phyloP scores from a whole-genome alignment of 805 yeast genomes.

The Diddensiella transvaalensis region DNA sequence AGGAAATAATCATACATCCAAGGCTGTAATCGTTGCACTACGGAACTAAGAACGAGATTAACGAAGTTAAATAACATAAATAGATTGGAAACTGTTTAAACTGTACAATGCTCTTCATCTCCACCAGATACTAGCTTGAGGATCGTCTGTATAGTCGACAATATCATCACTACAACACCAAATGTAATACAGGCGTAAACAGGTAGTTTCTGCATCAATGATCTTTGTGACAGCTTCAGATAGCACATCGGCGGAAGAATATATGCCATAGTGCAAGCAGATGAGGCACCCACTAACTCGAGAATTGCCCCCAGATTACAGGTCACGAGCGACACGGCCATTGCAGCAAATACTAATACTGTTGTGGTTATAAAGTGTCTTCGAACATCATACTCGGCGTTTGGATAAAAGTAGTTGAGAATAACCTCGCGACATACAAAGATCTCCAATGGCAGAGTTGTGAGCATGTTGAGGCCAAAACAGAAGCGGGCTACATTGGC shows the following conservation, averaged over 20 bases:
- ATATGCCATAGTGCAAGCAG: slow-evolving; percentile 90
- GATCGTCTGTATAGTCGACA: slow-evolving; percentile 76
- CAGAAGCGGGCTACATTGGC: slow-evolving; percentile 87
- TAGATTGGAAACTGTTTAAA: slow-evolving; percentile 13
- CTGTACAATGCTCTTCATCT: slow-evolving; percentile 49
- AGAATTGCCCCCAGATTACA: slow-evolving; percentile 87
- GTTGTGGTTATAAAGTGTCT: slow-evolving; percentile 67
- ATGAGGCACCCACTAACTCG: slow-evolving; percentile 88
- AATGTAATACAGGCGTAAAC: slow-evolving; percentile 60
- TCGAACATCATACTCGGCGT: slow-evolving; percentile 42
- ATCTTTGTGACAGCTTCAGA: slow-evolving; percentile 54
- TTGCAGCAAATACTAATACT: slow-evolving; percentile 58
- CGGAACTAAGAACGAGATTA: too few species aligned
- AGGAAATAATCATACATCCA: too few species aligned
- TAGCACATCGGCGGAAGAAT: slow-evolving; percentile 86
- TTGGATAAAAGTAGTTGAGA: slow-evolving; percentile 51
- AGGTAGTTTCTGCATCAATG: slow-evolving; percentile 50
- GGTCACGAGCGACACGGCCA: slow-evolving; percentile 72
- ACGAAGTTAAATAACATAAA: slow-evolving; percentile 1
- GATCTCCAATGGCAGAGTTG: slow-evolving; percentile 85
- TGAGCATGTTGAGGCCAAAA: slow-evolving; percentile 86
- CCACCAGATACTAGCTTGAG: slow-evolving; percentile 40
- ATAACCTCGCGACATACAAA: slow-evolving; percentile 87
- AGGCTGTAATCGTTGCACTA: too few species aligned
- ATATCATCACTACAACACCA: slow-evolving; percentile 72